Percentiles rank a stretch among this genome's conserved stretches.
Conservation (phyloP, 2,329 filamentous ascomycete species). For the Pezicula carpinea region DNA sequence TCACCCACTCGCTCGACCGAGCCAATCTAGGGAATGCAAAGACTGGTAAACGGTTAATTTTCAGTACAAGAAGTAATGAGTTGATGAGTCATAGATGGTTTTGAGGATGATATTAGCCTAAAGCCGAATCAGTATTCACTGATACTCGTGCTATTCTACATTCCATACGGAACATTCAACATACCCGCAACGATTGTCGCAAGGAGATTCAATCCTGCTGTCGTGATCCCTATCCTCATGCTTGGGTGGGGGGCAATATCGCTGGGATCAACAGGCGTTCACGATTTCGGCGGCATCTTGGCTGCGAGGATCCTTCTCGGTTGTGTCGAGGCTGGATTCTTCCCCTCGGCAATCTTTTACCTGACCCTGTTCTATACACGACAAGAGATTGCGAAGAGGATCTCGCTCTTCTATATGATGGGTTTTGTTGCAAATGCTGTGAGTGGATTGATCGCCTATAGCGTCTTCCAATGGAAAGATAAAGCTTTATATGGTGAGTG, state of each 20-base stretch:
- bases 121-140: conserved; percentile 4
- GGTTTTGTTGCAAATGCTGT: conserved; percentile 20
- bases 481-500: too few species aligned
- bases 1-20: conserved; percentile 44
- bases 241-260: neutral
- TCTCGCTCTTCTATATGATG: conserved; percentile 16
- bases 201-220: conserved; percentile 9
- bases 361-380: conserved; percentile 13
- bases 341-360: conserved; percentile 12
- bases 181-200: conserved; percentile 15
- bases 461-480: conserved; percentile 22
- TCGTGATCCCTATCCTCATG: conserved; percentile 4
- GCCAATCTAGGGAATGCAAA: conserved; percentile 39
- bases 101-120: conserved; percentile 24
- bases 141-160: conserved; percentile 5
- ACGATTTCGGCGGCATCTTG: conserved; percentile 5
- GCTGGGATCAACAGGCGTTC: neutral
- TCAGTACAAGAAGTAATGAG: too few species aligned
- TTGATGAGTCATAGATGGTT: too few species aligned
- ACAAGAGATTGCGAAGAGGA: conserved; percentile 12
- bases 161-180: conserved; percentile 12
- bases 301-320: conserved; percentile 7
- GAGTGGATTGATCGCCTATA: conserved; percentile 19
- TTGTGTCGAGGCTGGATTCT: conserved; percentile 1
- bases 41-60: too few species aligned